Base-by-base conservation (phyloP, 805 yeast genomes). In the Candida takata region DNA sequence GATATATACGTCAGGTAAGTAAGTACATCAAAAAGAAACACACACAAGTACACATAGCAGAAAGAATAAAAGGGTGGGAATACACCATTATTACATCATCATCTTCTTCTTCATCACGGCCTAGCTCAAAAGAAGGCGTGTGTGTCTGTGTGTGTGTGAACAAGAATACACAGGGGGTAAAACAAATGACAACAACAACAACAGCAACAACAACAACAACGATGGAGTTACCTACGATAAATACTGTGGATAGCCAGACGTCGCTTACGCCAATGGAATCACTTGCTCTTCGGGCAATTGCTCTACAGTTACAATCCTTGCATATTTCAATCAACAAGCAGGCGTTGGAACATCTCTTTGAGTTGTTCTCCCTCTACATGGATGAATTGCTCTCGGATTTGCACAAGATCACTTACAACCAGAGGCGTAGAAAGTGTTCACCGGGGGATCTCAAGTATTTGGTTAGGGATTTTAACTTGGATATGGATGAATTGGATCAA, bases 371-470 rank as follows among this genome's bases (percentile, higher is more conserved):
- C 13, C 46, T 52, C 9, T 66, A 64, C 37, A 46, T 72, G 33
- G 51, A 61, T 29, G 59, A 61, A 12, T 37, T 78, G 36, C 49
- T 68, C 8, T 43, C 50, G 3, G 57, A 65, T 20, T 47, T 81
- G 18, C 74, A 72, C 31, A 67, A 67, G 41, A 55, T 73, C 24
- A 66, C 78, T 3, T 77, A 75, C 37, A 55, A 72, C 1, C 88
- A 81, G 53, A 62, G 90, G 45, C 66, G 87, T 34, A 60, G 64
- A 14, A 52, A 54, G n/a, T 76, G 81, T 1, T 62, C 80, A 0
- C 59, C 68, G 14, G 60, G 58, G 20, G 88, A 82, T 53, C 37
- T 77, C 9, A 54, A 58, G 16, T 46, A 75, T 34, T 52, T 77
- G 33, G 45, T 74, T 2, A 53, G 58, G 24, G 65, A 69, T 9